Evolutionary conservation across 495 filamentous ascomycete species (phyloP), one percentile per base, ranked within the genome.

Genomic region (Bryoglossum gracile): DNA sequence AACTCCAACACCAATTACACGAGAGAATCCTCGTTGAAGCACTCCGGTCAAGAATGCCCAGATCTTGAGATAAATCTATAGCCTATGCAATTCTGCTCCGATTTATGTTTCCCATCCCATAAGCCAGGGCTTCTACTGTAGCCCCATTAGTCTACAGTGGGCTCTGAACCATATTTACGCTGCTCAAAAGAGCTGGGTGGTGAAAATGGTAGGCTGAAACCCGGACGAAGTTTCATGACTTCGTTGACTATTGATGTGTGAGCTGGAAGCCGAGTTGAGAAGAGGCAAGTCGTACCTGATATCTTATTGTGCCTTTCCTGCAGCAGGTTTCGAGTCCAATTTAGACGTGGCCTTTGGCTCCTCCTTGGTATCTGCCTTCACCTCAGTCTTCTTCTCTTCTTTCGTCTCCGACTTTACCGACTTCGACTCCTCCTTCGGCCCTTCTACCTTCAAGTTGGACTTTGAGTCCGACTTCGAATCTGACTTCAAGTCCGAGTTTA

Each of bases 281-380:
- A n/a, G n/a, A n/a, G n/a, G n/a, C n/a, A n/a, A n/a, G n/a, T n/a
- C n/a, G n/a, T n/a, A n/a, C n/a, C n/a, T n/a, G n/a, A n/a, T n/a
- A n/a, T n/a, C n/a, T n/a, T n/a, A 30, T 13, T 30, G 26, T 30
- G 26, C 26, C 26, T 30, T 30, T 13, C 6, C 26, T 13, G 5
- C 13, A 5, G 37, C 8, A 11, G 8, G 8, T 4, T 40, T 16
- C 37, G 26, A 18, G 41, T 63, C 62, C 40, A 58, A 51, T 38
- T 59, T 56, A 39, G 52, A 44, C 43, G 54, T 5, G 3, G 4
- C 43, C 36, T 60, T 62, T 32, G 56, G 50, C 41, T 62, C 56
- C 19, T 51, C 46, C 42, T 58, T 62, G 6, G 62, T 53, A 33
- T 41, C 59, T 14, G 48, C 57, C n/a, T 64, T 55, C 21, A 48